Evolutionary conservation across 371 early-diverging fungal genomes (phyloP), one percentile per base, ranked within the genome.

Genomic region (Syncephalastrum monosporum): DNA sequence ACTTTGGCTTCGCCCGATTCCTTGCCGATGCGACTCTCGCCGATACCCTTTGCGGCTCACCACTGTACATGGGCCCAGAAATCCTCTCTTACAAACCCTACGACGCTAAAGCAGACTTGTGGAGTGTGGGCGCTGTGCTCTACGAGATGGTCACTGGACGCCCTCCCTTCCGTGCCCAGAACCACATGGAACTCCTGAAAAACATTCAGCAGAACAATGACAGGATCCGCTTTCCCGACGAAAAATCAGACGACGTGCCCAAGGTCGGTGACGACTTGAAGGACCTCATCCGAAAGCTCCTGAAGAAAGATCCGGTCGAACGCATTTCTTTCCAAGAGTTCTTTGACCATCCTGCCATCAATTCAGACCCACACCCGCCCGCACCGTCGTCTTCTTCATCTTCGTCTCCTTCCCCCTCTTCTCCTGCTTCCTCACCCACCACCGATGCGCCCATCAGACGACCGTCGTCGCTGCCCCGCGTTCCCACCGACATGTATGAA

Each of bases 61-160:
- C 89, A 25, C 75, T 97, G 14, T 97, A 97, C 67, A 97, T 97
- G 98, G 97, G 95, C 0, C 97, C 98, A 4, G 97, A 97, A 68
- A 95, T 97, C 21, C 72, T 97, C 23, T 86, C 90, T 10, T 92
- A 92, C 51, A 91, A 94, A 66, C 91, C 88, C 50, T 97, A 97
- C 65, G 93, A 93, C 44, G 94, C 95, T 17, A 91, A 90, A 64
- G 96, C 95, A 0, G 99, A 99, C 70, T 68, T 99, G 23, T 99
- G 99, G 99, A 93, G 93, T 56, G 86, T 98, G 7, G 99, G 99
- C 2, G 91, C 95, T 7, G 94, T 99, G 4, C 66, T 95, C 0
- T 97, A 92, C 67, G 99, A 98, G 69, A 91, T 96, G 87, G 72
- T 91, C 49, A 84, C 90, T 1, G 95, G 98, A 1, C 79, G 84